phyloP scores from a whole-genome alignment of 768 basidiomycete genomes.

The Gloeopeniophorella convolvens region DNA sequence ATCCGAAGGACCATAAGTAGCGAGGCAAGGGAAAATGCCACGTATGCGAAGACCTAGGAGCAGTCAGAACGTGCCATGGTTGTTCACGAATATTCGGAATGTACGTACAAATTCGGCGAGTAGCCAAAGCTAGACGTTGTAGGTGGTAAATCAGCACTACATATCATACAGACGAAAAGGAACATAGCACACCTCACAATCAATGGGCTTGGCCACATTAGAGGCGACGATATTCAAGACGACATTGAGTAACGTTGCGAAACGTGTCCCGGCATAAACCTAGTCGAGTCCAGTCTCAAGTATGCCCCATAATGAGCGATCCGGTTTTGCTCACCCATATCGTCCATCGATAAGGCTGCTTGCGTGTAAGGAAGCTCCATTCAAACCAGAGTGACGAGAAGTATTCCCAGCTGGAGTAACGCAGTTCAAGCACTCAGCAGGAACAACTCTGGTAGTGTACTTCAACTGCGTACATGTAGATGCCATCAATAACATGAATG shows the following conservation, averaged over 20 bases:
- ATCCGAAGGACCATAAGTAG: slow-evolving; percentile 10
- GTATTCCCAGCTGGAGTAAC: slow-evolving; percentile 19
- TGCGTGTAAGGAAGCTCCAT: slow-evolving; percentile 9
- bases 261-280: slow-evolving; percentile 3
- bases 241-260: slow-evolving; percentile 3
- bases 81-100: background rate
- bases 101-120: slow-evolving; percentile 4
- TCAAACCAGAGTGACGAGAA: slow-evolving; percentile 13
- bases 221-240: background rate
- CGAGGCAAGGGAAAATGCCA: background rate
- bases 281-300: background rate
- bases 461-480: slow-evolving; percentile 9
- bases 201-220: background rate
- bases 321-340: slow-evolving; percentile 10
- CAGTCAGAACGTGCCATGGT: background rate
- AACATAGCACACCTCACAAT: slow-evolving; percentile 5
- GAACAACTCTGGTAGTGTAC: too few relatives aligned
- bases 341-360: slow-evolving; percentile 12
- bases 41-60: slow-evolving; percentile 3
- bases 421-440: too few relatives aligned
- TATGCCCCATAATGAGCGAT: too few relatives aligned
- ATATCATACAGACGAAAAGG: background rate
- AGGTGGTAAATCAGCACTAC: background rate
- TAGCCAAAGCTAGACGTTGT: slow-evolving; percentile 4
- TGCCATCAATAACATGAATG: background rate